These are phyloP conservation scores for Candida sithepensis DNA, from an alignment of 805 yeast genomes.

Conservation along the genomic window DNA sequence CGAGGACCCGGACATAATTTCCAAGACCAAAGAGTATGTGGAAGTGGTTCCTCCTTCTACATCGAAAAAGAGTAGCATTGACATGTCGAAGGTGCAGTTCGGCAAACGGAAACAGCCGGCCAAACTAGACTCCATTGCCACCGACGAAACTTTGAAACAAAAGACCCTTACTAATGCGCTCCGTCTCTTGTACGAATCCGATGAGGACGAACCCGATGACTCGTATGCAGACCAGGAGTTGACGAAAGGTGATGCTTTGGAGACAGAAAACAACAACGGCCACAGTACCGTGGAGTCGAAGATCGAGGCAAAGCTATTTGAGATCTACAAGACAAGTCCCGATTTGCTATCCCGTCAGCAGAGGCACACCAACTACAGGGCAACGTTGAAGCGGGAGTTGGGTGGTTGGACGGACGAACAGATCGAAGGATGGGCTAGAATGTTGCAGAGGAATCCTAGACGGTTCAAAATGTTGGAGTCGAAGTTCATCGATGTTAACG, in stretches of 20 bases:
- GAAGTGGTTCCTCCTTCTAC: too few relatives aligned
- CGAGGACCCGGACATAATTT: slow-evolving; percentile 53
- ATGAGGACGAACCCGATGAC: slow-evolving; percentile 86
- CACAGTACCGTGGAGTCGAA: slow-evolving; percentile 38
- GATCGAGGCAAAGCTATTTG: slow-evolving; percentile 56
- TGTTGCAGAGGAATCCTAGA: slow-evolving; percentile 63
- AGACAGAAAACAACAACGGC: slow-evolving; percentile 23
- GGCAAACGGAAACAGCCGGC: slow-evolving; percentile 32
- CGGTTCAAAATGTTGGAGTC: slow-evolving; percentile 62
- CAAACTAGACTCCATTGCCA: slow-evolving; percentile 11
- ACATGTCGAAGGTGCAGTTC: slow-evolving; percentile 22
- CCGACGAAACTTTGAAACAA: slow-evolving; percentile 46
- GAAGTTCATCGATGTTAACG: slow-evolving; percentile 45
- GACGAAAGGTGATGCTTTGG: slow-evolving; percentile 23
- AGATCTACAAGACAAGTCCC: slow-evolving; percentile 48
- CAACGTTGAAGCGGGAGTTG: slow-evolving; percentile 46
- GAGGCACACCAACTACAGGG: slow-evolving; percentile 47
- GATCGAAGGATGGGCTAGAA: slow-evolving; percentile 88
- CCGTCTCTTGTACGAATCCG: slow-evolving; percentile 61
- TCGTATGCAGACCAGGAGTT: slow-evolving; percentile 59
- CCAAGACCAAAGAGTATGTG: slow-evolving; percentile 32
- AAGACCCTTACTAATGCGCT: slow-evolving; percentile 55
- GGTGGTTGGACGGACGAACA: slow-evolving; percentile 82
- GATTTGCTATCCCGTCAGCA: slow-evolving; percentile 42
- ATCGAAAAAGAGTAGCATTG: background rate